Conservation (phyloP, 23 red algal species). For the Pyropia haitanensis region DNA sequence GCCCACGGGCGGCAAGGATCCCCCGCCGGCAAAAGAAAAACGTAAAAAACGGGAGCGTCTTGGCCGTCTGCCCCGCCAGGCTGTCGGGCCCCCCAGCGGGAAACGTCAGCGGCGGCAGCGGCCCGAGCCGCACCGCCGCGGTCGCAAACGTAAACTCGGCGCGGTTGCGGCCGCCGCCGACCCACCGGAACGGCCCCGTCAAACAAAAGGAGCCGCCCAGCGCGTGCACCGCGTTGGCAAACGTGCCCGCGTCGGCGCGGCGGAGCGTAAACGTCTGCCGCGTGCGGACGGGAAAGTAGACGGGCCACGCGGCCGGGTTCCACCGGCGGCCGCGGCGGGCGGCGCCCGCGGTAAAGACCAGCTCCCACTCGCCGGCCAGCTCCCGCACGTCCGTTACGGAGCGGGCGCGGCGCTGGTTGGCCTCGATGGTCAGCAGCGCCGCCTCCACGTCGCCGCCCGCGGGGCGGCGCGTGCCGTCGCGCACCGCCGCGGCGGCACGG, state of each 20-base stretch:
- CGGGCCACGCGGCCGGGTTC: neutral
- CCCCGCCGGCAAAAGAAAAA: slow-evolving; percentile 30
- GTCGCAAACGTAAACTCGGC: slow-evolving; percentile 22
- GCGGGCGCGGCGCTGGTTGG: slow-evolving; percentile 22
- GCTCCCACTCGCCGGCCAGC: slow-evolving; percentile 30
- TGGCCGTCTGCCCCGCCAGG: slow-evolving; percentile 9
- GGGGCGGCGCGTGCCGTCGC: neutral
- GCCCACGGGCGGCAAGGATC: slow-evolving; percentile 30
- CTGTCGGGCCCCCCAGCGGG: slow-evolving; percentile 7
- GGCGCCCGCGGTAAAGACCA: slow-evolving; percentile 28
- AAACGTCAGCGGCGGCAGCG: slow-evolving; percentile 10
- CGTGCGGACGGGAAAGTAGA: slow-evolving; percentile 45
- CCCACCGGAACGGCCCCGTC: slow-evolving; percentile 37
- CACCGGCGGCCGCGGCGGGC: neutral
- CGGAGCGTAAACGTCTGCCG: slow-evolving; percentile 34
- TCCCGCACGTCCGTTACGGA: slow-evolving; percentile 8
- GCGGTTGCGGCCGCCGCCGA: slow-evolving; percentile 8
- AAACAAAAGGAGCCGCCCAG: slow-evolving; percentile 4
- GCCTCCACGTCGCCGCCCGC: slow-evolving; percentile 9
- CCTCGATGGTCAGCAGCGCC: slow-evolving; percentile 31
- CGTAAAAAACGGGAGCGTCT: slow-evolving; percentile 47
- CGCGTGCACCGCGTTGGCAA: slow-evolving; percentile 43
- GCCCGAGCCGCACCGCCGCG: slow-evolving; percentile 4
- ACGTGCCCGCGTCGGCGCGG: slow-evolving; percentile 5
- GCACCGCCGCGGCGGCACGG: slow-evolving; percentile 17